A percentile compares a stretch with the other conserved stretches of the same genome.
These are phyloP conservation scores for Lentinula sp. DNA, from an alignment of 768 basidiomycete genomes.

Conservation along the genomic window DNA sequence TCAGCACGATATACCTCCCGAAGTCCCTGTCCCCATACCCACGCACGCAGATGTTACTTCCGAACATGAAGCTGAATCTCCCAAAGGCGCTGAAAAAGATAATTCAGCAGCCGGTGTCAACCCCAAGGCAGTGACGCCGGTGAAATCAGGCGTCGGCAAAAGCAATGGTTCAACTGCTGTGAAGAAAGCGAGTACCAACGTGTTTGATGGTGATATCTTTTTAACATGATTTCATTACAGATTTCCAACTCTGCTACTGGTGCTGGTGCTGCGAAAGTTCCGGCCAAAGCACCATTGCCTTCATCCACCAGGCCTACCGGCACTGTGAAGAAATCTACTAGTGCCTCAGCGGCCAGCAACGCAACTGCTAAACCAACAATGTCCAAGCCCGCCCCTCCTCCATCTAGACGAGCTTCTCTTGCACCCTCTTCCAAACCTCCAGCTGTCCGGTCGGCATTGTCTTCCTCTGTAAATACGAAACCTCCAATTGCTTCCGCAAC, in stretches of 20 bases:
- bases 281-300: conserved; percentile 11
- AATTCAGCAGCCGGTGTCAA: conserved; percentile 20
- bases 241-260: conserved; percentile 63
- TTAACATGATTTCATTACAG: conserved; percentile 29
- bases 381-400: conserved; percentile 23
- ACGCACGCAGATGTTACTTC: conserved; percentile 6
- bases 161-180: conserved; percentile 39
- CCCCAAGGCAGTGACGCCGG: conserved; percentile 28
- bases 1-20: conserved; percentile 17
- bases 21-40: conserved; percentile 13
- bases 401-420: conserved; percentile 38
- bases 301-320: conserved; percentile 25
- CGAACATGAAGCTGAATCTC: conserved; percentile 11
- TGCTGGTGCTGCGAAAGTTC: conserved; percentile 42
- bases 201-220: conserved; percentile 11
- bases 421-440: conserved; percentile 29
- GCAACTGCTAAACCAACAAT: conserved; percentile 32
- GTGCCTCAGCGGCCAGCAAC: conserved; percentile 20
- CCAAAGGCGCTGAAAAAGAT: conserved; percentile 21
- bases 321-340: conserved; percentile 34
- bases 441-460: conserved; percentile 28
- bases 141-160: conserved; percentile 40
- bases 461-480: conserved; percentile 33
- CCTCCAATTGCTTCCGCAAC: conserved; percentile 25
- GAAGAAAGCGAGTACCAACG: conserved; percentile 54